These are phyloP conservation scores for Emergomyces pasteurianus DNA, from an alignment of 2,329 filamentous ascomycete genomes.

Conservation along the genomic window DNA sequence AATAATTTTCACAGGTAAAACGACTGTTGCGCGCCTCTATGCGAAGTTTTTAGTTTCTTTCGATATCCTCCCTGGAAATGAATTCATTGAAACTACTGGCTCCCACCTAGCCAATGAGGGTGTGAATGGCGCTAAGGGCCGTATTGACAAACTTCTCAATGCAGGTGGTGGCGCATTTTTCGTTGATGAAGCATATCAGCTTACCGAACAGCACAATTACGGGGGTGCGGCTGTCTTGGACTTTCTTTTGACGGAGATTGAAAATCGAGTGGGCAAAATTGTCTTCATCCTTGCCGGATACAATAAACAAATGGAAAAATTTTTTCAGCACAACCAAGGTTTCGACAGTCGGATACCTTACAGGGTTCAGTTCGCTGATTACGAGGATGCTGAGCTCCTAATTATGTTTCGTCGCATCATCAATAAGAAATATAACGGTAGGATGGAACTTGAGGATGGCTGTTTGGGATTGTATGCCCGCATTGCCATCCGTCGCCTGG, in stretches of 20 bases:
- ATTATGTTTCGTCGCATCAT: slow-evolving; percentile 48
- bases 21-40: slow-evolving; percentile 61
- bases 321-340: slow-evolving; percentile 63
- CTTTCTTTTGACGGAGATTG: slow-evolving; percentile 58
- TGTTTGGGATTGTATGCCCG: slow-evolving; percentile 49
- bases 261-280: slow-evolving; percentile 57
- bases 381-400: slow-evolving; percentile 52
- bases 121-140: slow-evolving; percentile 44
- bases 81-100: slow-evolving; percentile 57
- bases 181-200: slow-evolving; percentile 69
- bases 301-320: slow-evolving; percentile 60
- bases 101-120: slow-evolving; percentile 53
- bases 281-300: slow-evolving; percentile 66
- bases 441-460: slow-evolving; percentile 51
- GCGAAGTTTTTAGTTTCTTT: slow-evolving; percentile 52
- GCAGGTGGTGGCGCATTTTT: slow-evolving; percentile 58
- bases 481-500: slow-evolving; percentile 50
- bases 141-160: slow-evolving; percentile 46
- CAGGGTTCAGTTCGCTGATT: slow-evolving; percentile 56
- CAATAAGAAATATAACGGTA: slow-evolving; percentile 39
- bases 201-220: slow-evolving; percentile 46
- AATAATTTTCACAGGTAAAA: slow-evolving; percentile 44
- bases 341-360: slow-evolving; percentile 57
- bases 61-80: slow-evolving; percentile 48
- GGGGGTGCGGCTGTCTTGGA: slow-evolving; percentile 55